Conservation (phyloP, 305 asterid species). For the Solanum chacoense region DNA sequence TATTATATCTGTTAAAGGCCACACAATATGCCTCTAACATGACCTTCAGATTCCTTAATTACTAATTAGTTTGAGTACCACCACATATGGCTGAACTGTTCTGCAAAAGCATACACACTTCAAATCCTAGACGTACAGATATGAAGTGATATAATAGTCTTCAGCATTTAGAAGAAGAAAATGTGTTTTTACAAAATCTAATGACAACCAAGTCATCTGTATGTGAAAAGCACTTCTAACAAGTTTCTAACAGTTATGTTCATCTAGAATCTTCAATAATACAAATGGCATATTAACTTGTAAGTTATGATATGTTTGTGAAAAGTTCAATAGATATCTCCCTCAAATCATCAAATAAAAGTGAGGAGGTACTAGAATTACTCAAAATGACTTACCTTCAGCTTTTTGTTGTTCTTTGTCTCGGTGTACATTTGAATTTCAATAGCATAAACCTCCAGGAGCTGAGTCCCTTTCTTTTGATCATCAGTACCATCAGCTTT, state of each 20-base stretch:
- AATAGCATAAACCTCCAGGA: conserved; percentile 91
- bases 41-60: neutral
- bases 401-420: conserved; percentile 91
- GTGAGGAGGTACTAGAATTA: neutral
- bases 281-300: neutral
- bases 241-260: neutral
- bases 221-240: neutral
- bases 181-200: neutral
- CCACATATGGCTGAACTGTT: neutral
- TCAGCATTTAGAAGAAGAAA: neutral
- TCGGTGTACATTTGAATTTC: conserved; percentile 97
- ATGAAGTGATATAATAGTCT: neutral
- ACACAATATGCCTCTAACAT: neutral
- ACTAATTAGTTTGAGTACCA: neutral
- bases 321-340: neutral
- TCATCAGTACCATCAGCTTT: conserved; percentile 94
- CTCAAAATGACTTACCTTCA: conserved; percentile 42
- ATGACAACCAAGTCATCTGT: neutral
- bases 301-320: neutral
- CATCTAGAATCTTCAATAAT: neutral
- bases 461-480: conserved; percentile 92
- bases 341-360: neutral
- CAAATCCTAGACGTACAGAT: neutral
- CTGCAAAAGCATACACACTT: neutral
- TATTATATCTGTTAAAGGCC: neutral